These are phyloP conservation scores for Elsinoe fawcettii DNA, from an alignment of 2,329 filamentous ascomycete species.

Conservation along the genomic window DNA sequence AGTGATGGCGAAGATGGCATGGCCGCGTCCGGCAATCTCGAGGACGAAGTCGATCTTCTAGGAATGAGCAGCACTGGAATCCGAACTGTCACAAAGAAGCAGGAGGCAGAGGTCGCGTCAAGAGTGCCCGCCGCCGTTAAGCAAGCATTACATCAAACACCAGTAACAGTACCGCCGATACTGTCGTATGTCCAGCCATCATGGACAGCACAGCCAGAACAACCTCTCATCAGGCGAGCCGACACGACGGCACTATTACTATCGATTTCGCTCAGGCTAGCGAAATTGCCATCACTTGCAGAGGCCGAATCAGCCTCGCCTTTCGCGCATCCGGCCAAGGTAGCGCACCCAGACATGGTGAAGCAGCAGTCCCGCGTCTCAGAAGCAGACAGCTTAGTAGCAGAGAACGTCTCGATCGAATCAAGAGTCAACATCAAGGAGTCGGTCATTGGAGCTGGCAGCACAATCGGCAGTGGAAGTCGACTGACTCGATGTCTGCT, in stretches of 20 bases:
- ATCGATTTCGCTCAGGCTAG: conserved; percentile 73
- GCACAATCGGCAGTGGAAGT: conserved; percentile 77
- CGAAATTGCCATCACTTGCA: conserved; percentile 68
- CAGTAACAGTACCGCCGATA: conserved; percentile 59
- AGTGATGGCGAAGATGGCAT: conserved; percentile 24
- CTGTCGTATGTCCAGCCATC: conserved; percentile 73
- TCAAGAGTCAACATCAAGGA: conserved; percentile 91
- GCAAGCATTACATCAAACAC: conserved; percentile 17
- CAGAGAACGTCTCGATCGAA: conserved; percentile 80
- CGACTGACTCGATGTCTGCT: conserved; percentile 79
- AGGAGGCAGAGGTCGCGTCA: conserved; percentile 15
- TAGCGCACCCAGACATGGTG: conserved; percentile 75
- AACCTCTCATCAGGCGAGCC: conserved; percentile 71
- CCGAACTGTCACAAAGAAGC: conserved; percentile 15
- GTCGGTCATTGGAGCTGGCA: conserved; percentile 77
- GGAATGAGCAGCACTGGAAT: conserved; percentile 18
- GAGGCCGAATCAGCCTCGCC: conserved; percentile 55
- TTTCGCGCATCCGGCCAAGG: conserved; percentile 69
- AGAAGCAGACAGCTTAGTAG: conserved; percentile 71
- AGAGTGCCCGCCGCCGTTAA: conserved; percentile 17
- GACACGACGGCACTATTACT: conserved; percentile 80
- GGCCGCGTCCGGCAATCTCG: conserved; percentile 21
- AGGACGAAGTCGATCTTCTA: conserved; percentile 22
- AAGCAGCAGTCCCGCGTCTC: conserved; percentile 76
- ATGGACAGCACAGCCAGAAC: conserved; percentile 18